These are phyloP conservation scores for Avena atlantica DNA, from an alignment of 176 grass and related monocot species.

Conservation along the genomic window DNA sequence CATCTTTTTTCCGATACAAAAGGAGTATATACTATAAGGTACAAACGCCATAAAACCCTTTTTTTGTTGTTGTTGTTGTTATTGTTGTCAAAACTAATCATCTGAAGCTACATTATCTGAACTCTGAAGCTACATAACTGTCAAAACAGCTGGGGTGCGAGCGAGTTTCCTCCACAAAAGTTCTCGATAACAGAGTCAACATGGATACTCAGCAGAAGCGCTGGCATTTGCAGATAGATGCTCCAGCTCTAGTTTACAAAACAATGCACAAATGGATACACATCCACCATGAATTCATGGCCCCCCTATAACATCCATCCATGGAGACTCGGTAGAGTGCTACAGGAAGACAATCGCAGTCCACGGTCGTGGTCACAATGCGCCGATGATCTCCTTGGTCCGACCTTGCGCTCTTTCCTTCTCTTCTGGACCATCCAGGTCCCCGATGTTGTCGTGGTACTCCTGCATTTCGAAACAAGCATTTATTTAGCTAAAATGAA, in stretches of 20 bases:
- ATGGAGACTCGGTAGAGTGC: not conserved
- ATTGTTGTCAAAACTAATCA: not conserved
- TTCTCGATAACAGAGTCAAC: not conserved
- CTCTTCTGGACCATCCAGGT: slow-evolving; percentile 91
- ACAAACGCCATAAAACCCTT: not conserved
- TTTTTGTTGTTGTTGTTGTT: not conserved
- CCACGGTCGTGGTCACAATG: slow-evolving; percentile 37
- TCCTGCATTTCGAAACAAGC: slow-evolving; percentile 54
- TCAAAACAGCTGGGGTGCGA: not conserved
- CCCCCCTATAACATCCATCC: not conserved
- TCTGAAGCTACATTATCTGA: not conserved
- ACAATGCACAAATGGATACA: not conserved
- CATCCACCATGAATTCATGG: not conserved
- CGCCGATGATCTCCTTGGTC: slow-evolving; percentile 71
- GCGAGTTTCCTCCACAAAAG: not conserved
- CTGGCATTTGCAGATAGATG: not conserved
- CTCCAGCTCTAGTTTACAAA: not conserved
- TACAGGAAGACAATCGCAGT: not conserved
- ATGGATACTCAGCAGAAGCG: not conserved
- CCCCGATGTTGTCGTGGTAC: slow-evolving; percentile 98
- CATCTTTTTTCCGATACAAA: too few relatives aligned
- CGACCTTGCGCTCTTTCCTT: slow-evolving; percentile 83
- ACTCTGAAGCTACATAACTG: too few relatives aligned
- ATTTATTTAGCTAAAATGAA: not conserved
- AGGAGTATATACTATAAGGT: too few relatives aligned